Percentiles rank a stretch among this genome's conserved stretches.
phyloP scores from a whole-genome alignment of 768 basidiomycete species.

The Melanogaster broomeanus region DNA sequence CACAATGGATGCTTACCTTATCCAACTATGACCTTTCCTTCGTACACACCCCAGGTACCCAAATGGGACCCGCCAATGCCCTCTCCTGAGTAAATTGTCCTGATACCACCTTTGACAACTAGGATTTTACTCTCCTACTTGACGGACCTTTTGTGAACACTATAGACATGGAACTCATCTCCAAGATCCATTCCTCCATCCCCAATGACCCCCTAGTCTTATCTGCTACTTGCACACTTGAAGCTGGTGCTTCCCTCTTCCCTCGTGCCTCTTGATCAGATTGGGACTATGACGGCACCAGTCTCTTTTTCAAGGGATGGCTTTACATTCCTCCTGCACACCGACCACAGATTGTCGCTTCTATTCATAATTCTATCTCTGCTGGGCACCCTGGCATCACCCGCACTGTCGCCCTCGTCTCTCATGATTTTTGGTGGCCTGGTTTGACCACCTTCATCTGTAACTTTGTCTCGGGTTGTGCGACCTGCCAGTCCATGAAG shows the following conservation, averaged over 20 bases:
- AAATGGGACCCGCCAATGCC: no score
- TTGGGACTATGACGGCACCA: no score
- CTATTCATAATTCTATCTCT: no score
- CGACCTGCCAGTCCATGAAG: no score
- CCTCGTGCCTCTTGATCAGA: no score
- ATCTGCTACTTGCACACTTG: neutral
- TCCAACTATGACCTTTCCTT: no score
- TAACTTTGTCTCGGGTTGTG: neutral
- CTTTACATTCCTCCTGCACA: neutral
- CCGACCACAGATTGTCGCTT: no score
- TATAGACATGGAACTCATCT: neutral
- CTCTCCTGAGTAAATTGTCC: no score
- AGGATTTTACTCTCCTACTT: conserved; percentile 1
- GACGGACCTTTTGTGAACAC: no score
- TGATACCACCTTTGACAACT: conserved; percentile 42
- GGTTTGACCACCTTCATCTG: neutral
- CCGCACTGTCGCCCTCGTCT: neutral
- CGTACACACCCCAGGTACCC: no score
- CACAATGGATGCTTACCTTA: no score
- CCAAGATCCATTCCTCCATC: neutral
- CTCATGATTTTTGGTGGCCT: conserved; percentile 4
- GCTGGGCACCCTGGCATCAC: neutral
- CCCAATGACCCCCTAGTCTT: neutral
- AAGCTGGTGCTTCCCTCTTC: neutral
- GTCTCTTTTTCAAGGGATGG: no score